A percentile compares a stretch with the other conserved stretches of the same genome.
phyloP scores from a whole-genome alignment of 2,329 filamentous ascomycete genomes.

The Sphaerostilbella broomeana region DNA sequence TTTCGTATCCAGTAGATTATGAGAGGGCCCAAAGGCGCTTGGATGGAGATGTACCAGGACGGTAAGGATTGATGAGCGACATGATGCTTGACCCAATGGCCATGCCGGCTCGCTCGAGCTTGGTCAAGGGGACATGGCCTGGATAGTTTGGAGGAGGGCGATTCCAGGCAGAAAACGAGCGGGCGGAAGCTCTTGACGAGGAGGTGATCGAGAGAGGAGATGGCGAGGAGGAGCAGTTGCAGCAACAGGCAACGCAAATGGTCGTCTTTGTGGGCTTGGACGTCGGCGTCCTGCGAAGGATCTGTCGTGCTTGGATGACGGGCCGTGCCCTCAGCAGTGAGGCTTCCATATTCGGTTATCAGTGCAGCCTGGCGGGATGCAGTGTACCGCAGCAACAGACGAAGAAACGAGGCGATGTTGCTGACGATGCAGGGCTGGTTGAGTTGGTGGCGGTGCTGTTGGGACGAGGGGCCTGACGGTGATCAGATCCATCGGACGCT shows the following conservation, averaged over 20 bases:
- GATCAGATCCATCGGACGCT: too few relatives aligned
- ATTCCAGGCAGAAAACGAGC: constrained; percentile 70
- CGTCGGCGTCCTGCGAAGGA: too few relatives aligned
- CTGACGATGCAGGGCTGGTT: too few relatives aligned
- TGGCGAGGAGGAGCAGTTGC: not conserved
- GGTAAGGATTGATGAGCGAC: constrained; percentile 66
- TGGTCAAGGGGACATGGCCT: constrained; percentile 83
- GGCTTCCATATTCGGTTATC: constrained; percentile 8
- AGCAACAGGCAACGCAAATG: too few relatives aligned
- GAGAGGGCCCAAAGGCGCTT: not conserved
- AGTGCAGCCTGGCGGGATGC: constrained; percentile 1
- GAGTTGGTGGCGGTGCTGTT: too few relatives aligned
- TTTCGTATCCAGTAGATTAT: too few relatives aligned
- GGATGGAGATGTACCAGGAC: constrained; percentile 54
- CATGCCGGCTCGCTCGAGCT: constrained; percentile 67
- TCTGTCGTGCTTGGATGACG: constrained; percentile 6
- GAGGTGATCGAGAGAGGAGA: constrained; percentile 14
- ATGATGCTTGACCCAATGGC: constrained; percentile 57
- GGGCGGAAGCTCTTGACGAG: constrained; percentile 10
- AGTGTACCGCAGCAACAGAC: not conserved
- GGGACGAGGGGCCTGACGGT: too few relatives aligned
- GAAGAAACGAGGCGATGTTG: too few relatives aligned
- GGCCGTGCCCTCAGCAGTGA: constrained; percentile 4
- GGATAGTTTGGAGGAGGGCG: constrained; percentile 83
- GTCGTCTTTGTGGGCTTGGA: too few relatives aligned